Evolutionary conservation across 1,139 yeast species (phyloP).

Genomic region (Blastobotrys persicus): DNA sequence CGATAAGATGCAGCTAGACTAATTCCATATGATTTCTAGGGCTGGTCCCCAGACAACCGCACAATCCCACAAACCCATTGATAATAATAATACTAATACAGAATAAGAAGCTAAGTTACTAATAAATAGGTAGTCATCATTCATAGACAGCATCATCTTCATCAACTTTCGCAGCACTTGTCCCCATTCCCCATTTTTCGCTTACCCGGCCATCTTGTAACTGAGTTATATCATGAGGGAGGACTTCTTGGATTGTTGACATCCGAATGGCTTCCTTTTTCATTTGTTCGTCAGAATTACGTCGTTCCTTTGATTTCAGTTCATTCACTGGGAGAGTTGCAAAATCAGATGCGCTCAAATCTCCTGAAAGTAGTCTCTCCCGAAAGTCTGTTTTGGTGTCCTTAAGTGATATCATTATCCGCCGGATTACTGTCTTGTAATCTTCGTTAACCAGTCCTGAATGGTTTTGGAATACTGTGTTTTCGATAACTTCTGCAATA

Average conservation of each 20-base stretch:
- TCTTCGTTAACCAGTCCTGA: slow-evolving; percentile 17
- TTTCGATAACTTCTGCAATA: slow-evolving; percentile 23
- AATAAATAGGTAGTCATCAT: not conserved
- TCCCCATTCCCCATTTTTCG: slow-evolving; percentile 49
- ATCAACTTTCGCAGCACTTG: slow-evolving; percentile 49
- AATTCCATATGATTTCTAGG: too few species aligned
- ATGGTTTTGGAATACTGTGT: slow-evolving; percentile 18
- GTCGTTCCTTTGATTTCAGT: slow-evolving; percentile 24
- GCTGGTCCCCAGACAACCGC: not conserved
- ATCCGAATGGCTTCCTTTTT: slow-evolving; percentile 27
- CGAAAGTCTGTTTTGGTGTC: slow-evolving; percentile 23
- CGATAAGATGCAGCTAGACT: not conserved
- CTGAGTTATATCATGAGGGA: slow-evolving; percentile 33
- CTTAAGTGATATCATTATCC: slow-evolving; percentile 22
- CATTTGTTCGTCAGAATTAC: slow-evolving; percentile 22
- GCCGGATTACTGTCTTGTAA: slow-evolving; percentile 24
- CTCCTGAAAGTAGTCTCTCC: slow-evolving; percentile 17
- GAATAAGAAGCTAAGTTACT: not conserved
- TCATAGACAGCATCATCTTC: slow-evolving; percentile 21
- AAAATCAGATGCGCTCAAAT: slow-evolving; percentile 20
- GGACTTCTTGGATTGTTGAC: slow-evolving; percentile 23
- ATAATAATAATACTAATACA: too few species aligned
- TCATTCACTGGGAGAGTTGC: slow-evolving; percentile 24
- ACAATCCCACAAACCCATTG: too few species aligned
- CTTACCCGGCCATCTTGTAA: slow-evolving; percentile 41